Conservation (phyloP, 75 land plant species). For the Ceratopteris richardii region DNA sequence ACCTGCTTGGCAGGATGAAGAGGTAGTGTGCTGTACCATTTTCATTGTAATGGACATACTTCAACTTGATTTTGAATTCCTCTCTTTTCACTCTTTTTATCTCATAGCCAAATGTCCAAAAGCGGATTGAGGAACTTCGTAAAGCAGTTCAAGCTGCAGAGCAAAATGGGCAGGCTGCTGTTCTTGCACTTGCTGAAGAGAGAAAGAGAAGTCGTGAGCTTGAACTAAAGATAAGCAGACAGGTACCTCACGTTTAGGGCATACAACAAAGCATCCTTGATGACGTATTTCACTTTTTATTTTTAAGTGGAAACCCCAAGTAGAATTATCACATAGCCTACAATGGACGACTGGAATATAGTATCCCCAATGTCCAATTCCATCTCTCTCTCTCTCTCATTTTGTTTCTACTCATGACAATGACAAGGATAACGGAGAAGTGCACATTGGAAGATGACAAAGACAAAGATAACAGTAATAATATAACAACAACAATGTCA, state of each 20-base stretch:
- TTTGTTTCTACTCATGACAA: too few species aligned
- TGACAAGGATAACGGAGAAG: too few species aligned
- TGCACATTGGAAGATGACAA: too few species aligned
- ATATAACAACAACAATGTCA: too few species aligned
- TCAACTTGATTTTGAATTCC: neutral
- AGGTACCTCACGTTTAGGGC: conserved; percentile 11
- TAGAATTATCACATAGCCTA: too few species aligned
- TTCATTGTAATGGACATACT: neutral
- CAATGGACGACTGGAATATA: too few species aligned
- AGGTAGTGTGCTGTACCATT: neutral
- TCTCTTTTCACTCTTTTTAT: neutral
- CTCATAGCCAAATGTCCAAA: conserved; percentile 7
- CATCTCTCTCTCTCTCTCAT: too few species aligned
- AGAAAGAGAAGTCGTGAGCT: conserved; percentile 30
- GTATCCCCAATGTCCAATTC: too few species aligned
- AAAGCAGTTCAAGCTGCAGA: conserved; percentile 30
- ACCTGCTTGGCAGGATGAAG: neutral
- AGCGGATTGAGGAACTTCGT: conserved; percentile 32
- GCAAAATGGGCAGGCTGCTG: conserved; percentile 31
- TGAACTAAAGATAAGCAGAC: conserved; percentile 33
- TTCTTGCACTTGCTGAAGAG: conserved; percentile 30
- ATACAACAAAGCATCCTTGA: neutral
- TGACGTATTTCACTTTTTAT: neutral
- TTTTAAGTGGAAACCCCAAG: too few species aligned
- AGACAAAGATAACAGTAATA: too few species aligned